phyloP scores from a whole-genome alignment of 73 alveolate genomes.

The Durusdinium trenchii region DNA sequence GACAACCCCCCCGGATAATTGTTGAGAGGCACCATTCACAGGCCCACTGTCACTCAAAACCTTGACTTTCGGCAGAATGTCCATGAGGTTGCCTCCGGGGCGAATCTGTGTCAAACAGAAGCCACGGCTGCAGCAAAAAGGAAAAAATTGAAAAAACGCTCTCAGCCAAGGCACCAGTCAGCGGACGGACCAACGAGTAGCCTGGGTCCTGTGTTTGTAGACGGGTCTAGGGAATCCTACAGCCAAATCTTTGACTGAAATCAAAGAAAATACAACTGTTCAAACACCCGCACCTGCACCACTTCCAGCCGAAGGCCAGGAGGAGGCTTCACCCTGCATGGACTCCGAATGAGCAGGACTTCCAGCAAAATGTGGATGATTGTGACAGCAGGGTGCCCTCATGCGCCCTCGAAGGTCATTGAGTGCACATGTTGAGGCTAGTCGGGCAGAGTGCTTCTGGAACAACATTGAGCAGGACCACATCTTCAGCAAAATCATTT shows the following conservation, averaged over 20 bases:
- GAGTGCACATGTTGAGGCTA: too few species aligned
- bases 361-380: background rate
- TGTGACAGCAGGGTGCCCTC: too few species aligned
- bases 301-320: slow-evolving; percentile 56
- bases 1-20: background rate
- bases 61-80: background rate
- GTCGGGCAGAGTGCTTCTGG: too few species aligned
- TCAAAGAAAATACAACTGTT: background rate
- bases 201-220: background rate
- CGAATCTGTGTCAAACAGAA: too few species aligned
- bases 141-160: background rate
- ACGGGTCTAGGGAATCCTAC: too few species aligned
- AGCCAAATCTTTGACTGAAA: background rate
- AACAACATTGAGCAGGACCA: too few species aligned
- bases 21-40: slow-evolving; percentile 34
- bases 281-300: background rate
- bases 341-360: background rate
- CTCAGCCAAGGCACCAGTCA: background rate
- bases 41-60: slow-evolving; percentile 41
- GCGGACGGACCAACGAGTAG: background rate
- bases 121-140: background rate
- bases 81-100: slow-evolving; percentile 23
- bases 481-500: too few species aligned
- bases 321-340: slow-evolving; percentile 64
- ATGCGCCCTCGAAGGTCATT: too few species aligned